Conservation (phyloP, 2,329 filamentous ascomycete species). For the Aureobasidium uvarum region DNA sequence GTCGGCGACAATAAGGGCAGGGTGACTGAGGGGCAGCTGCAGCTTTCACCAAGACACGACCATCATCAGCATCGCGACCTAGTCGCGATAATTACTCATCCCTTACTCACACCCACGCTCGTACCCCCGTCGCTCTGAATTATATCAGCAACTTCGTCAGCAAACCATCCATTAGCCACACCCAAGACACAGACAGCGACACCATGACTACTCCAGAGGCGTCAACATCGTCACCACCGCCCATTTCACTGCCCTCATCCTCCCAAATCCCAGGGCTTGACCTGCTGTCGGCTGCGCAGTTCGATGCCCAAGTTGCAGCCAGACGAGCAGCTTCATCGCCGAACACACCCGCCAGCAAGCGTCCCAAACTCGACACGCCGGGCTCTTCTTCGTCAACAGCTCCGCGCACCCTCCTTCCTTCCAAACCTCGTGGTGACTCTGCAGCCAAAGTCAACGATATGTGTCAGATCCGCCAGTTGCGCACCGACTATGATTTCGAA, state of each 20-base stretch:
- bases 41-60: not conserved
- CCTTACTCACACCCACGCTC: not conserved
- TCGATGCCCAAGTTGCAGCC: not conserved
- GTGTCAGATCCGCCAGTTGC: slow-evolving; percentile 3
- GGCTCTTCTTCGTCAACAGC: not conserved
- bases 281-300: slow-evolving; percentile 5
- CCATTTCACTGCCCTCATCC: not conserved
- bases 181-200: not conserved
- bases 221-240: not conserved
- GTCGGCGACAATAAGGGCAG: not conserved
- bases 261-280: slow-evolving; percentile 17
- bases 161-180: not conserved
- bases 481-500: slow-evolving; percentile 18
- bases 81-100: not conserved
- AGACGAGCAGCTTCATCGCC: not conserved
- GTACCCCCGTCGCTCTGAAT: not conserved
- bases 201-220: not conserved
- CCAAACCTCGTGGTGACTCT: slow-evolving; percentile 16
- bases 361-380: not conserved
- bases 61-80: not conserved
- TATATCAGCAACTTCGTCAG: not conserved
- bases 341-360: not conserved
- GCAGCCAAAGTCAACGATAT: slow-evolving; percentile 18
- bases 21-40: not conserved
- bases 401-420: slow-evolving; percentile 5